Percentiles rank a stretch among this genome's conserved stretches.
These are phyloP conservation scores for Neofusicoccum parvum DNA, from an alignment of 2,329 filamentous ascomycete genomes.

Conservation along the genomic window DNA sequence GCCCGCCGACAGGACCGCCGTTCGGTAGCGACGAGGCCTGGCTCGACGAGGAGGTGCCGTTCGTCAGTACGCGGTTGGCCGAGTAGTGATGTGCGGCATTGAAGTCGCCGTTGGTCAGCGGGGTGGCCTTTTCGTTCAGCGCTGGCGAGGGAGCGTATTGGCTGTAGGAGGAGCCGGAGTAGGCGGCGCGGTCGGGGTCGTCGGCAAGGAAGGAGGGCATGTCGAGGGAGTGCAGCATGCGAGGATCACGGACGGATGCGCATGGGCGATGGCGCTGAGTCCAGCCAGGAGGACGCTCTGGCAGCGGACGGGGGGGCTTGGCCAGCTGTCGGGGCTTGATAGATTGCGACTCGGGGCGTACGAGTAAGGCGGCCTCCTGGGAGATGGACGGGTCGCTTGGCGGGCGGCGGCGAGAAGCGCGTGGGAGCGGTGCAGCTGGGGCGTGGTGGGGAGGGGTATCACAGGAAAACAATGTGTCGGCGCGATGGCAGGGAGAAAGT, in stretches of 20 bases:
- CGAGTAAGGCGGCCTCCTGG: slow-evolving; percentile 6
- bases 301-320: slow-evolving; percentile 13
- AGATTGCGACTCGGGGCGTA: slow-evolving; percentile 17
- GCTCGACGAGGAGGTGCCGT: slow-evolving; percentile 33
- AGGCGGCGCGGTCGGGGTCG: slow-evolving; percentile 44
- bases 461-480: slow-evolving; percentile 15
- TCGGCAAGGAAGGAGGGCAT: slow-evolving; percentile 57
- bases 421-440: neutral
- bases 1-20: slow-evolving; percentile 28
- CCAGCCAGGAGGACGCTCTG: slow-evolving; percentile 18
- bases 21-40: slow-evolving; percentile 40
- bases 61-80: slow-evolving; percentile 37
- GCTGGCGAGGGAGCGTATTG: slow-evolving; percentile 21
- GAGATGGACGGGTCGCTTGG: neutral
- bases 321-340: slow-evolving; percentile 14
- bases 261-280: slow-evolving; percentile 11
- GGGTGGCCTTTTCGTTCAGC: slow-evolving; percentile 27
- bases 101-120: slow-evolving; percentile 36
- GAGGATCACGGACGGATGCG: slow-evolving; percentile 33
- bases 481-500: slow-evolving; percentile 6
- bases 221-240: slow-evolving; percentile 39
- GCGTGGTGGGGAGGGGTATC: neutral
- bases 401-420: neutral
- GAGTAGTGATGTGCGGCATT: slow-evolving; percentile 25
- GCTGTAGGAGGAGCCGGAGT: slow-evolving; percentile 5